Percentiles rank a stretch among this genome's conserved stretches.
Evolutionary conservation across 768 basidiomycete genomes (phyloP).

Genomic region (Tulasnella sp.): DNA sequence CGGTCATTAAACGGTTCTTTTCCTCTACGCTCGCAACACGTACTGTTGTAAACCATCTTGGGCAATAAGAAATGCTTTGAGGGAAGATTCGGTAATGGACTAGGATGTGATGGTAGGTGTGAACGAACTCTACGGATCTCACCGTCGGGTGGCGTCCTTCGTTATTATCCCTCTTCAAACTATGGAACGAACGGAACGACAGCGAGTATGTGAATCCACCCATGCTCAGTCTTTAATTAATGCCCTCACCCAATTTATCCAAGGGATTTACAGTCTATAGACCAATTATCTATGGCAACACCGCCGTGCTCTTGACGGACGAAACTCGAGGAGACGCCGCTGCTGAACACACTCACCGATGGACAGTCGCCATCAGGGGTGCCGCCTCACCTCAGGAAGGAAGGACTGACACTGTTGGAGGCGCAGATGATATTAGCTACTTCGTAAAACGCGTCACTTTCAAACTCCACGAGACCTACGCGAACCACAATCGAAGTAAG

Average conservation of each 20-base stretch:
- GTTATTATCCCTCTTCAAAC: background rate
- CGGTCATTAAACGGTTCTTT: background rate
- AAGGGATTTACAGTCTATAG: constrained; percentile 82
- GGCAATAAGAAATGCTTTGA: constrained; percentile 27
- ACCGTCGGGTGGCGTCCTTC: background rate
- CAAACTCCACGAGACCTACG: constrained; percentile 94
- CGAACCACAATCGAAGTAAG: constrained; percentile 82
- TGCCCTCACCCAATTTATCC: constrained; percentile 15
- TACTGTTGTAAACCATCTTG: constrained; percentile 50
- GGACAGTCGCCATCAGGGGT: constrained; percentile 92
- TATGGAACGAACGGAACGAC: constrained; percentile 18
- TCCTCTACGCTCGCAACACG: background rate
- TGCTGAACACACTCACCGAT: constrained; percentile 79
- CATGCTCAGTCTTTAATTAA: constrained; percentile 7
- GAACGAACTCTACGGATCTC: constrained; percentile 3
- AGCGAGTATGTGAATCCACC: constrained; percentile 14
- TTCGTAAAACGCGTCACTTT: constrained; percentile 95
- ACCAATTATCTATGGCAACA: constrained; percentile 94
- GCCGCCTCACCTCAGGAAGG: constrained; percentile 65
- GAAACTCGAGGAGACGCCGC: constrained; percentile 48
- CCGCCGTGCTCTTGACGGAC: constrained; percentile 62
- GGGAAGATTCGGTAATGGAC: constrained; percentile 18
- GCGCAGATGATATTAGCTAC: constrained; percentile 80
- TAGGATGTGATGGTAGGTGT: constrained; percentile 18
- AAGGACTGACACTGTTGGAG: constrained; percentile 60